A percentile compares a stretch with the other conserved stretches of the same genome.
These are phyloP conservation scores for Fagus crenata DNA, from an alignment of 306 rosid species.

Conservation along the genomic window DNA sequence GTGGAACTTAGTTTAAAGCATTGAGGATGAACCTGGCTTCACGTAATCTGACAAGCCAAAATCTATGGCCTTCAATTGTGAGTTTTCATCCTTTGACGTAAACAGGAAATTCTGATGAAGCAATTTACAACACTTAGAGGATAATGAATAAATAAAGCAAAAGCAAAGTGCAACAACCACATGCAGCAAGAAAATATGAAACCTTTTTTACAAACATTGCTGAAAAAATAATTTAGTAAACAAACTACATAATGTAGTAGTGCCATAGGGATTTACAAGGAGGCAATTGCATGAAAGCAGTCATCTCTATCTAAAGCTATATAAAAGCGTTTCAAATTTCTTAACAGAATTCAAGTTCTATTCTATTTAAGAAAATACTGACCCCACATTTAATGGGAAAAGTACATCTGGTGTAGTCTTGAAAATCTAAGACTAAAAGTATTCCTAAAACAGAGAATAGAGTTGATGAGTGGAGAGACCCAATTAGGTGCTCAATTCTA, in stretches of 20 bases:
- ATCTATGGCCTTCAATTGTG: constrained; percentile 91
- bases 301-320: neutral
- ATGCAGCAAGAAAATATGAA: constrained; percentile 18
- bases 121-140: constrained; percentile 34
- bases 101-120: constrained; percentile 81
- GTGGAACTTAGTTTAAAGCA: neutral
- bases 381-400: neutral
- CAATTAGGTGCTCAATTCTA: neutral
- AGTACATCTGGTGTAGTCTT: neutral
- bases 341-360: neutral
- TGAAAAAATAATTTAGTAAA: neutral
- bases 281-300: neutral
- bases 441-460: neutral
- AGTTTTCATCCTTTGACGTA: constrained; percentile 73
- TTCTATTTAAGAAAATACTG: neutral
- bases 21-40: constrained; percentile 60
- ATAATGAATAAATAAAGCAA: constrained; percentile 17
- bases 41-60: constrained; percentile 97
- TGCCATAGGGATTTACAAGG: neutral
- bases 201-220: neutral
- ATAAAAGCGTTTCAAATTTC: neutral
- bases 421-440: neutral
- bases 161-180: constrained; percentile 7
- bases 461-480: neutral
- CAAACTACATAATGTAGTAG: neutral